Conservation (phyloP, 805 yeast genomes). For the Monosporozyma aerobia region DNA sequence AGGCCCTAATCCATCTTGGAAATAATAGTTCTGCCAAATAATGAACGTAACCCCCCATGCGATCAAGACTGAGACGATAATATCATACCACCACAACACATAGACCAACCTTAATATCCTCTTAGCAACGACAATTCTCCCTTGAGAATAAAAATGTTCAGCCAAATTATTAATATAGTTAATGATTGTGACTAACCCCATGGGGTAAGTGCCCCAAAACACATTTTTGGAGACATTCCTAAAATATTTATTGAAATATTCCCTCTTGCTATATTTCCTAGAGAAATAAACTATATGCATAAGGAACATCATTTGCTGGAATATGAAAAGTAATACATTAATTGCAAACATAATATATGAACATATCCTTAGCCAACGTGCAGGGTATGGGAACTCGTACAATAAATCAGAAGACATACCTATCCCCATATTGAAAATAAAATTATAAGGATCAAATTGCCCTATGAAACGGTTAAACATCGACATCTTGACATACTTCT, state of each 20-base stretch:
- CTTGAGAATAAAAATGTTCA: constrained; percentile 14
- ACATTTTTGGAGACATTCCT: constrained; percentile 41
- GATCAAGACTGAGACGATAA: constrained; percentile 42
- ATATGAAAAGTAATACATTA: constrained; percentile 40
- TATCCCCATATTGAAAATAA: constrained; percentile 75
- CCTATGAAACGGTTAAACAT: constrained; percentile 1
- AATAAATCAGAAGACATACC: constrained; percentile 63
- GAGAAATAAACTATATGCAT: constrained; percentile 33
- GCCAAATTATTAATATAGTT: constrained; percentile 45
- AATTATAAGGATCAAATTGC: constrained; percentile 46
- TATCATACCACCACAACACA: constrained; percentile 68
- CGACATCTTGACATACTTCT: not conserved
- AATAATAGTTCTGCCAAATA: constrained; percentile 30
- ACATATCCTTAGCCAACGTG: constrained; percentile 47
- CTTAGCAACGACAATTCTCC: constrained; percentile 7
- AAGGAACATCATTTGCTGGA: constrained; percentile 35
- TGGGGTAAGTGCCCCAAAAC: constrained; percentile 72
- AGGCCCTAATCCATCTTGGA: constrained; percentile 18
- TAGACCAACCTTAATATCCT: constrained; percentile 45
- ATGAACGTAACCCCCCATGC: constrained; percentile 55
- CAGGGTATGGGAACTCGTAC: constrained; percentile 55
- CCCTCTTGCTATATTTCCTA: constrained; percentile 12
- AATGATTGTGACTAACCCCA: constrained; percentile 66
- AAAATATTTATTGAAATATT: constrained; percentile 24
- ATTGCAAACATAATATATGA: constrained; percentile 58